phyloP scores from a whole-genome alignment of 495 filamentous ascomycete genomes.

The Daldinia grandis region DNA sequence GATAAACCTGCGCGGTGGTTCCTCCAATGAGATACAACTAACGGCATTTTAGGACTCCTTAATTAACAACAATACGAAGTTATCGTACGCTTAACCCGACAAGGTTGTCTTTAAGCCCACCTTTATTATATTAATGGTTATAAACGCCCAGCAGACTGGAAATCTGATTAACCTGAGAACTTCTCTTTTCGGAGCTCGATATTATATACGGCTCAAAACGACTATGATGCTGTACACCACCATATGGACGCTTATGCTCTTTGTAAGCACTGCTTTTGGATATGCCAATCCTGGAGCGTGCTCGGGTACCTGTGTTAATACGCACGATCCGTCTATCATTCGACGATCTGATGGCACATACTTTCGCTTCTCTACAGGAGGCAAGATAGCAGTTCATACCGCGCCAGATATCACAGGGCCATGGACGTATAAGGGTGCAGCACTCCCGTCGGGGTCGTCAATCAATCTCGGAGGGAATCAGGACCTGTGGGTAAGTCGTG shows the following conservation, averaged over 20 bases:
- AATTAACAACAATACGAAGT: conserved; percentile 6
- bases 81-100: conserved; percentile 2
- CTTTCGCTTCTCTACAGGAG: conserved; percentile 75
- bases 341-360: conserved; percentile 72
- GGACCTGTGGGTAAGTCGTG: conserved; percentile 65
- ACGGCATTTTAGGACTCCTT: conserved; percentile 7
- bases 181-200: conserved; percentile 9
- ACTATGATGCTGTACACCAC: background rate
- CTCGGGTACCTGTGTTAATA: conserved; percentile 65
- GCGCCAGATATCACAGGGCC: conserved; percentile 67
- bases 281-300: conserved; percentile 65
- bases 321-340: conserved; percentile 72
- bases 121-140: conserved; percentile 16
- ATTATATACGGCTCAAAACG: background rate
- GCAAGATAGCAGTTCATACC: conserved; percentile 66
- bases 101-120: background rate
- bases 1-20: conserved; percentile 12
- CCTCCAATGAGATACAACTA: conserved; percentile 27
- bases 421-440: conserved; percentile 68
- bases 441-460: conserved; percentile 63
- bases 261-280: conserved; percentile 27
- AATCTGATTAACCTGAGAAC: background rate
- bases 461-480: conserved; percentile 64
- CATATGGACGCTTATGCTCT: conserved; percentile 8
- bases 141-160: background rate